Evolutionary conservation across 139 green algal genomes (phyloP).

Genomic region (Chlamydomonas schloesseri): DNA sequence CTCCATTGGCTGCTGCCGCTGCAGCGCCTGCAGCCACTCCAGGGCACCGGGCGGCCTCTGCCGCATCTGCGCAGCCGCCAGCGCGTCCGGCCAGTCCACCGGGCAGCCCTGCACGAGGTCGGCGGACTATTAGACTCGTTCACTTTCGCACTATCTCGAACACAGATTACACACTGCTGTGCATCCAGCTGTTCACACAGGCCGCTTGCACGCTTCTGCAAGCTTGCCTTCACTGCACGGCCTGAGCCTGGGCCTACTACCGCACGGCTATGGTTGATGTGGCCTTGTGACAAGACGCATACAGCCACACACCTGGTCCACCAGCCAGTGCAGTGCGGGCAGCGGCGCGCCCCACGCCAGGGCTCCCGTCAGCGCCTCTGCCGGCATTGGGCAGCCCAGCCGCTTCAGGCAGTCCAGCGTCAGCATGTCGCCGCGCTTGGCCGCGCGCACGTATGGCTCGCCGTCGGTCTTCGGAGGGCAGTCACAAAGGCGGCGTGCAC

Average conservation of each 20-base stretch:
- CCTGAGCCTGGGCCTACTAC: too few species aligned
- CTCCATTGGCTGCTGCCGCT: neutral
- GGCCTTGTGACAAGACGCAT: too few species aligned
- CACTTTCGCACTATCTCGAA: too few species aligned
- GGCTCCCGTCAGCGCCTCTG: neutral
- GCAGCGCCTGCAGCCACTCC: neutral
- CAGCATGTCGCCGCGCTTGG: neutral
- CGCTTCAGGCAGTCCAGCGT: neutral
- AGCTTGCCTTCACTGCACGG: too few species aligned
- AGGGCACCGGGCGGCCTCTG: neutral
- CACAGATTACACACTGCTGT: too few species aligned
- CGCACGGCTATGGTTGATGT: too few species aligned
- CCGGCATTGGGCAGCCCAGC: constrained; percentile 5
- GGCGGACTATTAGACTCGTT: too few species aligned
- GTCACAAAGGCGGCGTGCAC: too few species aligned
- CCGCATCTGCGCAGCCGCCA: neutral
- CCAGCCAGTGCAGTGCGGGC: neutral
- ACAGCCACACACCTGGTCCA: neutral
- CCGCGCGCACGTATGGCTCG: neutral
- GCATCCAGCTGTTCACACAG: too few species aligned
- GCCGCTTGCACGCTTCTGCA: too few species aligned
- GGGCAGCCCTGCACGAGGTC: too few species aligned
- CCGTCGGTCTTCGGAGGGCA: too few species aligned
- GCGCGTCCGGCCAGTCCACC: neutral
- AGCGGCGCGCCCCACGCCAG: neutral